A percentile compares a stretch with the other conserved stretches of the same genome.
These are phyloP conservation scores for Beta vulgaris DNA, from an alignment of 148 eudicot genomes.

Conservation along the genomic window DNA sequence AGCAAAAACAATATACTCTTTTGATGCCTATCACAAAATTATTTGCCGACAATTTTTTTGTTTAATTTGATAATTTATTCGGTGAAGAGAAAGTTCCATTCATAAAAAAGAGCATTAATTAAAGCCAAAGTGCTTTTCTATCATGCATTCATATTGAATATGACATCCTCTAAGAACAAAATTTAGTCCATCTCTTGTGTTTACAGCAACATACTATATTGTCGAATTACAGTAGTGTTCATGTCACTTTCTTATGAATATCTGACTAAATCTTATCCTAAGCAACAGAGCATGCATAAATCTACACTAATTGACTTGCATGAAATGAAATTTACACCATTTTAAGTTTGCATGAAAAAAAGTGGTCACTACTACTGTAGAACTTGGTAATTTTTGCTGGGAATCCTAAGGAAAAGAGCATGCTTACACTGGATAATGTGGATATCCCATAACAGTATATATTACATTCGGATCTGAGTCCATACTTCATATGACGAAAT, in stretches of 20 bases:
- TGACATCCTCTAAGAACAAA: not conserved
- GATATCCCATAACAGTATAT: too few species aligned
- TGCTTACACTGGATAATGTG: too few species aligned
- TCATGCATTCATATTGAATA: slow-evolving; percentile 12
- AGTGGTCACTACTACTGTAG: too few species aligned
- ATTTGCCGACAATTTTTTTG: slow-evolving; percentile 16
- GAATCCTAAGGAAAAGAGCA: too few species aligned
- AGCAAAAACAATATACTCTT: not conserved
- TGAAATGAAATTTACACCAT: too few species aligned
- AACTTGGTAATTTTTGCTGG: too few species aligned
- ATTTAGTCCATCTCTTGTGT: not conserved
- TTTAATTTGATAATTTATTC: not conserved
- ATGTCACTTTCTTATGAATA: not conserved
- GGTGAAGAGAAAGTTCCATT: not conserved
- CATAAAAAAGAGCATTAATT: slow-evolving; percentile 12
- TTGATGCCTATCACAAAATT: not conserved
- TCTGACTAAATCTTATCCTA: not conserved
- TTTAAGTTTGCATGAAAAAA: too few species aligned
- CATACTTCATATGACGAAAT: too few species aligned
- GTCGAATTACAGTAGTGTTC: not conserved
- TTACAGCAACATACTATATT: not conserved
- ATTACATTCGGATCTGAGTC: too few species aligned
- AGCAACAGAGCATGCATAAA: too few species aligned
- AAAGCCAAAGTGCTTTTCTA: slow-evolving; percentile 10
- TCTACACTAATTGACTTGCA: too few species aligned